phyloP scores from a whole-genome alignment of 2,329 filamentous ascomycete species.

The Colletotrichum tabaci region DNA sequence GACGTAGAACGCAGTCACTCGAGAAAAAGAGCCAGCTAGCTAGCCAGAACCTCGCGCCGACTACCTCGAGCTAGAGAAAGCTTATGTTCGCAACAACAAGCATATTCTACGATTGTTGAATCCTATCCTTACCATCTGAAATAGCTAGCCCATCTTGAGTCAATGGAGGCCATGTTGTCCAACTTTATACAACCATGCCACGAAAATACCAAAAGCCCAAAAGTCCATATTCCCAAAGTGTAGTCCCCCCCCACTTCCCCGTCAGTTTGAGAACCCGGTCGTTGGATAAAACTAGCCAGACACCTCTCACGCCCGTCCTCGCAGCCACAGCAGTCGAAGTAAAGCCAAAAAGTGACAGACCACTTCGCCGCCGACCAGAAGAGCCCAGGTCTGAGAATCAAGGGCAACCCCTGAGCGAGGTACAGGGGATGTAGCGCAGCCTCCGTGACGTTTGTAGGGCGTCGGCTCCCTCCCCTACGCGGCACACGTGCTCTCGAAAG shows the following conservation, averaged over 20 bases:
- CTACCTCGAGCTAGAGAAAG: neutral
- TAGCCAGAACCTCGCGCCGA: neutral
- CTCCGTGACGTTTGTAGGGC: neutral
- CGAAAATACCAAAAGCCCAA: neutral
- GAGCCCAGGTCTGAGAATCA: too few relatives aligned
- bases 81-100: neutral
- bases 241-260: too few relatives aligned
- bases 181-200: neutral
- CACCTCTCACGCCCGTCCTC: neutral
- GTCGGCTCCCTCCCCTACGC: neutral
- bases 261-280: neutral
- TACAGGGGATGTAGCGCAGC: neutral
- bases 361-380: neutral
- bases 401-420: neutral
- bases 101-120: neutral
- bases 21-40: too few relatives aligned
- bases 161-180: too few relatives aligned
- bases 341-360: neutral
- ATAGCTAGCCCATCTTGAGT: too few relatives aligned
- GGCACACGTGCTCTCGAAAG: neutral
- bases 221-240: too few relatives aligned
- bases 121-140: too few relatives aligned
- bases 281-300: neutral
- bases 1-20: too few relatives aligned
- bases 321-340: neutral